Percentiles rank a stretch among this genome's conserved stretches.
phyloP scores from a whole-genome alignment of 1,284 basidiomycete genomes.

The Xanthoconium separans region DNA sequence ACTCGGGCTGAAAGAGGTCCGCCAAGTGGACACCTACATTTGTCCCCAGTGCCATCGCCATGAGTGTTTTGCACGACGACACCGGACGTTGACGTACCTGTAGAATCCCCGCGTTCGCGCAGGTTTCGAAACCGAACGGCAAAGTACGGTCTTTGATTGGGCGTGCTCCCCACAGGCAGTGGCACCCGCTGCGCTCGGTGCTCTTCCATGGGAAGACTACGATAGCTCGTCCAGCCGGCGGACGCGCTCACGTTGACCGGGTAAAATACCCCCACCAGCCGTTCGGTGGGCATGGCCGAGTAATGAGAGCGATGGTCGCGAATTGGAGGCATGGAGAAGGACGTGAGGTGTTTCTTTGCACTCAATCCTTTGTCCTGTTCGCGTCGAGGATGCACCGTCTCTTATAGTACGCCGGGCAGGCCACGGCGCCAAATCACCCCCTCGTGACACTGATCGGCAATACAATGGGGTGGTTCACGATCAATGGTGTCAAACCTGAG shows the following conservation, averaged over 20 bases:
- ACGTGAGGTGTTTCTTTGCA: background rate
- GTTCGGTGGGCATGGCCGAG: background rate
- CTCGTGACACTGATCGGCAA: slow-evolving; percentile 1
- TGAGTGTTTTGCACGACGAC: background rate
- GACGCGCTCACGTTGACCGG: too few relatives aligned
- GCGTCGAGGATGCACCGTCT: background rate
- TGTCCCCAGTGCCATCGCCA: too few relatives aligned
- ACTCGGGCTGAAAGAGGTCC: background rate
- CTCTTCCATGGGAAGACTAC: background rate
- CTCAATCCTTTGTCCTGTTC: background rate
- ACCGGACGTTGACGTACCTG: slow-evolving; percentile 6
- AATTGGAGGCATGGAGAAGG: background rate
- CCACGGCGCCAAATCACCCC: too few relatives aligned
- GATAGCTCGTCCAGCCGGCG: too few relatives aligned
- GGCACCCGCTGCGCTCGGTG: slow-evolving; percentile 1
- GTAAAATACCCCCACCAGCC: background rate
- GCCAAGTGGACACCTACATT: slow-evolving; percentile 2
- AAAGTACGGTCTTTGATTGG: too few relatives aligned
- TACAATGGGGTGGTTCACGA: background rate
- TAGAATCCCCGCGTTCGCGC: background rate
- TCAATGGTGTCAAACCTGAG: background rate
- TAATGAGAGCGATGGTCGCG: background rate
- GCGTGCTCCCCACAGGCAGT: background rate
- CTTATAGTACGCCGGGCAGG: background rate
- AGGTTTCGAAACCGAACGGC: background rate